Evolutionary conservation across 1,139 yeast genomes (phyloP), one percentile per base, ranked within the genome.

Genomic region (Pichia sp.): DNA sequence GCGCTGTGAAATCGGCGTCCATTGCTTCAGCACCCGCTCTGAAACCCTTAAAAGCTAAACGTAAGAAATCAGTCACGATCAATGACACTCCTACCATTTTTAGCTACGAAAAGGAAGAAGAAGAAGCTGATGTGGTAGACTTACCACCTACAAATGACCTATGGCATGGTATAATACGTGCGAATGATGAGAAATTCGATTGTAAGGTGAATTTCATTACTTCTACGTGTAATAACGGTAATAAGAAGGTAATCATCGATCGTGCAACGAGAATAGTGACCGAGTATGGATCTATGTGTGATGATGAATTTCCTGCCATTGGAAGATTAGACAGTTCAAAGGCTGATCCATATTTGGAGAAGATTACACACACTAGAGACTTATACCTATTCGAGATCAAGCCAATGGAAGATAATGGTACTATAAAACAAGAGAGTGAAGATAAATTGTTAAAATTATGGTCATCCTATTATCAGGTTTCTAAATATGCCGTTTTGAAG

Each of bases 261-360:
- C 19, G 19, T 33, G 37, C 57, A 30, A 59, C 54, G 17, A 52
- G 25, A 13, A 41, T 59, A 40, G 57, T 54, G 34, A 67, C 60
- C 34, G 57, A 63, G 29, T 18, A 54, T 61, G 42, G 47, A 11
- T 11, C 19, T 30, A 29, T 3, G 16, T 12, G 36, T 3, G 29
- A 29, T 19, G 37, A 38, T 20, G 42, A 38, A 44, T 62, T 79
- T 40, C 64, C 63, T 26, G 63, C 82, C 30, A 81, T 77, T 44
- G 94, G 94, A 2, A 64, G 85, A 37, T 62, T 83, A 33, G 77
- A 73, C 50, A 56, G 66, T 8, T 39, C 47, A 4, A 64, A 60
- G 32, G 91, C 87, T 1, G 76, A 72, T 37, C 61, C 62, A 7
- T 84, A 84, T 51, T 60, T 84, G 38, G 51, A 58, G 30, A 67